phyloP scores from a whole-genome alignment of 2,329 filamentous ascomycete species.

The Fusarium penzigii region DNA sequence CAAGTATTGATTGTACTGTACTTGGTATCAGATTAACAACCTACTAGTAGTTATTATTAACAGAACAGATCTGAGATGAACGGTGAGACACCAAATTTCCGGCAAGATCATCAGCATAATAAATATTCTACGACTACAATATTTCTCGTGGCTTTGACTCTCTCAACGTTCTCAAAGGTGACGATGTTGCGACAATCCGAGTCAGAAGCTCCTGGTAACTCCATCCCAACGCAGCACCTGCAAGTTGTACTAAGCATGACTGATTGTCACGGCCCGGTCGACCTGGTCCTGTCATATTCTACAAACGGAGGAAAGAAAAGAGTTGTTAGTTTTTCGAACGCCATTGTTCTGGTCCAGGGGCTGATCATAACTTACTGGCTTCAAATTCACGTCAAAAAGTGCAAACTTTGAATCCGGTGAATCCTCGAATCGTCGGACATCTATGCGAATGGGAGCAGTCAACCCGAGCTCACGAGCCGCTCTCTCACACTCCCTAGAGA shows the following conservation, averaged over 20 bases:
- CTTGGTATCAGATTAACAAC: neutral
- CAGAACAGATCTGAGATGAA: too few species aligned
- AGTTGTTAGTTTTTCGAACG: neutral
- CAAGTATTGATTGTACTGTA: neutral
- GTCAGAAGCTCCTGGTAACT: slow-evolving; percentile 12
- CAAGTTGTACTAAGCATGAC: slow-evolving; percentile 19
- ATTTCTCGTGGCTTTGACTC: neutral
- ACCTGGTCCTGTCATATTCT: slow-evolving; percentile 22
- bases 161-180: slow-evolving; percentile 10
- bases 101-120: neutral
- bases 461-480: slow-evolving; percentile 41
- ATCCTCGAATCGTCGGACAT: slow-evolving; percentile 41
- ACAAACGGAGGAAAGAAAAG: slow-evolving; percentile 6
- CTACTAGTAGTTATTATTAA: too few species aligned
- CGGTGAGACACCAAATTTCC: too few species aligned
- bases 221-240: slow-evolving; percentile 16
- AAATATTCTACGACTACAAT: neutral
- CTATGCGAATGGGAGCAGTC: slow-evolving; percentile 48
- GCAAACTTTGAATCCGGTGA: slow-evolving; percentile 39
- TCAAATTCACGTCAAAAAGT: slow-evolving; percentile 54
- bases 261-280: slow-evolving; percentile 19
- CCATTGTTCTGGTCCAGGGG: neutral
- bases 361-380: slow-evolving; percentile 40
- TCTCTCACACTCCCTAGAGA: slow-evolving; percentile 41
- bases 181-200: slow-evolving; percentile 12